Evolutionary conservation across 768 basidiomycete genomes (phyloP), one percentile per base, ranked within the genome.

Genomic region (Macrolepiota fuliginosa): DNA sequence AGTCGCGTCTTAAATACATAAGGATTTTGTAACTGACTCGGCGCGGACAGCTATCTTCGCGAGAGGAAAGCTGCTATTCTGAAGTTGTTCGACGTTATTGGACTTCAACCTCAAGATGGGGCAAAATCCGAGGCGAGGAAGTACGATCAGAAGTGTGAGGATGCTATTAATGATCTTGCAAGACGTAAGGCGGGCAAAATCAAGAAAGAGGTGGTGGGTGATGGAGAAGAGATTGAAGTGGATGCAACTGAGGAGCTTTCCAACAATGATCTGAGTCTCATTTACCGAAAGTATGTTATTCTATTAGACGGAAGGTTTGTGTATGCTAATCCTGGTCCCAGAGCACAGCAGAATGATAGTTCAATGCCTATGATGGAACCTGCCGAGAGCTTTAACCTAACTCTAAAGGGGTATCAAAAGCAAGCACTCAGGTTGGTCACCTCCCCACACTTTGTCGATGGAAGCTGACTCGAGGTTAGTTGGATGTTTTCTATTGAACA

Each of bases 401-500:
- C 79, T 2, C 74, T 96, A 27, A 84, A 93, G 50, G 87, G 86
- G 39, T 98, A 98, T 74, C 96, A 98, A 70, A 96, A 94, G 69
- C 96, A 98, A 73, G 96, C 95, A 0, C 76, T 98, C 50, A 78
- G 77, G 88, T 92, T 56, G 51, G 86, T 72, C 12, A 40, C 39
- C 54, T 15, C 1, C 15, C 36, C n/a, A 10, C 3, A 5, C 9
- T 35, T 29, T n/a, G 7, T 35, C 42, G 17, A 40, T 53, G 35
- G 39, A 50, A 25, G 17, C 27, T 59, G 53, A 57, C 22, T 56
- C 35, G 39, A n/a, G 29, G n/a, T 56, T 61, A 93, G 92, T 39
- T 98, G 96, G 96, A 95, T 97, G 95, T 77, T 86, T 65, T 90
- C 91, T 2, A 79, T 94, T 56, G 96, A 98, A 74, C 83, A 81